These are phyloP conservation scores for Apophysomyces elegans DNA, from an alignment of 371 early-diverging fungal species.

Conservation along the genomic window DNA sequence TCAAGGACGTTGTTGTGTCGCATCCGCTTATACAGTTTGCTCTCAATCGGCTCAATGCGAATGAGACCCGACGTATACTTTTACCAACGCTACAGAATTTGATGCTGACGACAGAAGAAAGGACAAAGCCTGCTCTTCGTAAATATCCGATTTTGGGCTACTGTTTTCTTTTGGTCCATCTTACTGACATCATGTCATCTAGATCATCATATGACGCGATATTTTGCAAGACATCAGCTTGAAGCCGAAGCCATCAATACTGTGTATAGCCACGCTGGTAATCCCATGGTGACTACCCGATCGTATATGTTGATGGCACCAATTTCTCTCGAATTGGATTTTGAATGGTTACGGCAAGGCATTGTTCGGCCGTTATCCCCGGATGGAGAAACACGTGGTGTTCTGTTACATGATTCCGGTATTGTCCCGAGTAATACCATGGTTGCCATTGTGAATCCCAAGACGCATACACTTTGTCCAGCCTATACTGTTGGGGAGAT, in stretches of 20 bases:
- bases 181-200: slow-evolving; percentile 12
- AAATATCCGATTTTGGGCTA: slow-evolving; percentile 22
- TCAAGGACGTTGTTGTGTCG: slow-evolving; percentile 70
- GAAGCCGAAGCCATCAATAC: slow-evolving; percentile 66
- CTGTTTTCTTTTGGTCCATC: too few species aligned
- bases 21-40: slow-evolving; percentile 75
- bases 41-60: slow-evolving; percentile 44
- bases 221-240: slow-evolving; percentile 57
- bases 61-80: slow-evolving; percentile 39
- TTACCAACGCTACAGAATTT: slow-evolving; percentile 69
- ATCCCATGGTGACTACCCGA: slow-evolving; percentile 78
- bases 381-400: slow-evolving; percentile 50
- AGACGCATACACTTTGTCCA: slow-evolving; percentile 60
- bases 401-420: slow-evolving; percentile 80
- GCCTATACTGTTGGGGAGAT: slow-evolving; percentile 82
- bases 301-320: slow-evolving; percentile 75
- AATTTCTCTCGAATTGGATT: slow-evolving; percentile 63
- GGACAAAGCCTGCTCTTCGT: slow-evolving; percentile 61
- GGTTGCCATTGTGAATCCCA: slow-evolving; percentile 83
- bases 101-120: slow-evolving; percentile 70
- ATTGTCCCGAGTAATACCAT: slow-evolving; percentile 75
- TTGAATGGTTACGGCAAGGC: slow-evolving; percentile 66
- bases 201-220: slow-evolving; percentile 44
- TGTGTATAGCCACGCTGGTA: slow-evolving; percentile 71
- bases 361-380: slow-evolving; percentile 57